Percentiles rank a stretch among this genome's conserved stretches.
Conservation (phyloP, 2,329 filamentous ascomycete genomes). For the Aspergillus ochraceus region DNA sequence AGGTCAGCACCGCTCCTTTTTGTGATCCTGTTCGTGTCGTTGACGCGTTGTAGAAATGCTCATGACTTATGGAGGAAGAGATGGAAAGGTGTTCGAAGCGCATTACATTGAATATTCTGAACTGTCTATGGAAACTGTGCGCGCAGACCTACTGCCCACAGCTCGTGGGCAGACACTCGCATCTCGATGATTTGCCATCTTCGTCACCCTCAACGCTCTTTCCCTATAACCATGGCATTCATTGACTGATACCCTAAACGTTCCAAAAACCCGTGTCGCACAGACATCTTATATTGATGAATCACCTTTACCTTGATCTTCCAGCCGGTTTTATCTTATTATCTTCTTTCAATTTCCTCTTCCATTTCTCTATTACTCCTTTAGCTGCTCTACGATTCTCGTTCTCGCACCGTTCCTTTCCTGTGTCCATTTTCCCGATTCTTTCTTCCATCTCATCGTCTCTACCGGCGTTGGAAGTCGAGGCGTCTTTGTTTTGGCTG, state of each 20-base stretch:
- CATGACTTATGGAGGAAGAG: background rate
- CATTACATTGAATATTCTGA: background rate
- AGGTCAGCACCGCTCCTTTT: conserved; percentile 9
- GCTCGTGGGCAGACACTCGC: background rate
- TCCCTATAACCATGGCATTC: conserved; percentile 6
- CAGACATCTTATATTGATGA: conserved; percentile 6
- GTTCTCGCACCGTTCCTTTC: conserved; percentile 13
- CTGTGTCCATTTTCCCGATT: conserved; percentile 19
- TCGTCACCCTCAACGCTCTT: background rate
- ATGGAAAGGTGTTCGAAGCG: conserved; percentile 2
- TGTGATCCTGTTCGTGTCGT: background rate
- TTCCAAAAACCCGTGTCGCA: conserved; percentile 6
- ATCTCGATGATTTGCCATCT: conserved; percentile 5
- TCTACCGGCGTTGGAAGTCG: conserved; percentile 41
- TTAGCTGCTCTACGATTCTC: conserved; percentile 5
- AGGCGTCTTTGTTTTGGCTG: conserved; percentile 40
- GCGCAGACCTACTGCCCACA: background rate
- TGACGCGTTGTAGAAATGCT: conserved; percentile 8
- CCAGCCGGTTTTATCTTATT: conserved; percentile 7
- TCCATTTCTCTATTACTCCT: conserved; percentile 3
- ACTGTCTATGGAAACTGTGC: background rate
- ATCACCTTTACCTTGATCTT: conserved; percentile 9
- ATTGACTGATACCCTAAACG: conserved; percentile 9
- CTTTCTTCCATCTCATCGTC: conserved; percentile 34
- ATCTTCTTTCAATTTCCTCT: background rate